Conservation (phyloP, 306 rosid species). For the Calophaca sinica region DNA sequence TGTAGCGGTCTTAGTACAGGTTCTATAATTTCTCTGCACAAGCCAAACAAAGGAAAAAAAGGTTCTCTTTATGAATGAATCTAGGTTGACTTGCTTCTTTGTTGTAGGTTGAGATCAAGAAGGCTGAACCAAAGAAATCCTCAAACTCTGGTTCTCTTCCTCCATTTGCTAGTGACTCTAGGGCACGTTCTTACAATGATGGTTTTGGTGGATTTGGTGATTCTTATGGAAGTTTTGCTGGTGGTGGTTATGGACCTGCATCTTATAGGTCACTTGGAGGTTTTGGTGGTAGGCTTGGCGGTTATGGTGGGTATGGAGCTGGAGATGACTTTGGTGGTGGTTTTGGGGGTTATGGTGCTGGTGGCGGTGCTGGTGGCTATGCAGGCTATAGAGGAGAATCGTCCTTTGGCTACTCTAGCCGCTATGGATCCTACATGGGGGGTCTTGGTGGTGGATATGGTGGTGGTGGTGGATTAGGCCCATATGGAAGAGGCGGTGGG, state of each 20-base stretch:
- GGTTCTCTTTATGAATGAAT: slow-evolving; percentile 48
- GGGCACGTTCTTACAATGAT: slow-evolving; percentile 89
- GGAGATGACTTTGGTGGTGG: slow-evolving; percentile 62
- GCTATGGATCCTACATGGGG: slow-evolving; percentile 65
- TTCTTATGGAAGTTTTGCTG: slow-evolving; percentile 79
- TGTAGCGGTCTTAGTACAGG: slow-evolving; percentile 57
- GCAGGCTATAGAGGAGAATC: slow-evolving; percentile 60
- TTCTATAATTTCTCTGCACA: slow-evolving; percentile 49
- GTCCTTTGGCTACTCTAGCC: slow-evolving; percentile 62
- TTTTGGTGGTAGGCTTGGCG: slow-evolving; percentile 75
- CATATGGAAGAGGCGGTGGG: slow-evolving; percentile 59
- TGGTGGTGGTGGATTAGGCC: slow-evolving; percentile 59
- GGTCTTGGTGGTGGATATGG: slow-evolving; percentile 62
- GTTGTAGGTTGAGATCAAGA: slow-evolving; percentile 99
- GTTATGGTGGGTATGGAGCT: slow-evolving; percentile 66
- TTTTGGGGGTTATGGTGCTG: slow-evolving; percentile 60
- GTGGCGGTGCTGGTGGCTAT: slow-evolving; percentile 53
- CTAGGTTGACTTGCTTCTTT: slow-evolving; percentile 96
- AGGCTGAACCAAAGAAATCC: slow-evolving; percentile 99
- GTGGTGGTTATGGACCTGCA: slow-evolving; percentile 76
- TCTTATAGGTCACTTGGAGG: slow-evolving; percentile 88
- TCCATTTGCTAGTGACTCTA: slow-evolving; percentile 92
- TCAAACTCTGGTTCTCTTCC: slow-evolving; percentile 88
- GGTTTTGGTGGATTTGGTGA: slow-evolving; percentile 81
- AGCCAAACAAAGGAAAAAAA: slow-evolving; percentile 47